Base-by-base conservation (phyloP, 2,329 filamentous ascomycete species). In the Xylaria digitata region DNA sequence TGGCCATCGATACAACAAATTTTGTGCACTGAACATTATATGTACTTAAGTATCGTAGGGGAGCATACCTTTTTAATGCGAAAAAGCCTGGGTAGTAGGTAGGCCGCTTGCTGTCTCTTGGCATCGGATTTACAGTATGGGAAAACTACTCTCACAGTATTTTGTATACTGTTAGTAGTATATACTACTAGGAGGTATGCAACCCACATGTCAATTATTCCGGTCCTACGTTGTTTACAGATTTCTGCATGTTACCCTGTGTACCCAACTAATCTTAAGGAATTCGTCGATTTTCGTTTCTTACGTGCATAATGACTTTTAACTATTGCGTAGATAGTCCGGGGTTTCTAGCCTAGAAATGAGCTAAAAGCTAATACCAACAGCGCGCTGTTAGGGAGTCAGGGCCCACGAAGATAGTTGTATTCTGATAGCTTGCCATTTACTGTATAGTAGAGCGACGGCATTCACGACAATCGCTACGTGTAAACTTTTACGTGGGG, bases 401-500 rank as follows among this genome's bases (percentile, higher is more conserved):
- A 26, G 26, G 26, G 26, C 26, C 26, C 26, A 26, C 2, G 26
- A 5, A 26, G 26, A 52, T 52, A 19, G 34, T 19, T 17, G n/a
- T n/a, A 15, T 13, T 40, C 37, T 26, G 6, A 49, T 13, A 23
- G 45, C 46, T 17, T 17, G 21, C 46, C 26, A 17, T 13, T 3
- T 17, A n/a, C n/a, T n/a, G n/a, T n/a, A 49, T 6, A 30, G 6
- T 17, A 15, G 37, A 40, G 9, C 37, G 1, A 40, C 13, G 11
- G 37, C 37, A 15, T 40, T 40, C 37, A 4, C 11, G 37, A 40
- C 37, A 3, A 40, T 40, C 37, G 13, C 37, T 15, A 15, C 13
- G 15, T 40, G 2, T 34, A 6, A 26, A 32, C 19, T 65, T 70
- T 70, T 71, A 75, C 72, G 73, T 73, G 73, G 70, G 58, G 72